phyloP scores from a whole-genome alignment of 2,329 filamentous ascomycete genomes.

The Cercospora sesami region DNA sequence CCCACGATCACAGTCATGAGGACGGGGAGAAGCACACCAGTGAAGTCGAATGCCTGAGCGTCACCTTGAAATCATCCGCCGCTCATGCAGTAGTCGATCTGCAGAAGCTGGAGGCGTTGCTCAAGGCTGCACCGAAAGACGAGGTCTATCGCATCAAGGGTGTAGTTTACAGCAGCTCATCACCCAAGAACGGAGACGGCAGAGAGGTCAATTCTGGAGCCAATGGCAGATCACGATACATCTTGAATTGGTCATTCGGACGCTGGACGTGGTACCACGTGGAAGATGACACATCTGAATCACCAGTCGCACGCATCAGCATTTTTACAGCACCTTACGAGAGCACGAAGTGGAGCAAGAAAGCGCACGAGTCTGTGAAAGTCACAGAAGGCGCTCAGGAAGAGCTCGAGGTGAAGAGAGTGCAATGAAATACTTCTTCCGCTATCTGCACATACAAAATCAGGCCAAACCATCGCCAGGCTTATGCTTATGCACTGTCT shows the following conservation, averaged over 20 bases:
- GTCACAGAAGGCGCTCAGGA: slow-evolving; percentile 42
- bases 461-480: neutral
- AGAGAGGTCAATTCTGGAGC: slow-evolving; percentile 37
- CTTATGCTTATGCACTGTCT: neutral
- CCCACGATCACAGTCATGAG: slow-evolving; percentile 45
- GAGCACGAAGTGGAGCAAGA: slow-evolving; percentile 74
- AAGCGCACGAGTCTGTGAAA: slow-evolving; percentile 53
- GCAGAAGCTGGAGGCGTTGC: slow-evolving; percentile 62
- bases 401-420: slow-evolving; percentile 52
- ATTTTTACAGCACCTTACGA: slow-evolving; percentile 73
- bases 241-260: slow-evolving; percentile 97
- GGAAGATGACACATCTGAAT: slow-evolving; percentile 36
- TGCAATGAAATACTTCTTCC: slow-evolving; percentile 30
- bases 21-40: slow-evolving; percentile 63
- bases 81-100: slow-evolving; percentile 58
- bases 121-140: slow-evolving; percentile 78
- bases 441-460: neutral
- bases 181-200: slow-evolving; percentile 44
- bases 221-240: slow-evolving; percentile 62
- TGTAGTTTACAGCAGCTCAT: slow-evolving; percentile 52
- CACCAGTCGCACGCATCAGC: slow-evolving; percentile 67
- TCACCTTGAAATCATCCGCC: slow-evolving; percentile 56
- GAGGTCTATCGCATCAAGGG: slow-evolving; percentile 95
- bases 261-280: slow-evolving; percentile 75
- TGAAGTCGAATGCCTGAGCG: slow-evolving; percentile 87